phyloP scores from a whole-genome alignment of 306 rosid species.

The Acacia crassicarpa region DNA sequence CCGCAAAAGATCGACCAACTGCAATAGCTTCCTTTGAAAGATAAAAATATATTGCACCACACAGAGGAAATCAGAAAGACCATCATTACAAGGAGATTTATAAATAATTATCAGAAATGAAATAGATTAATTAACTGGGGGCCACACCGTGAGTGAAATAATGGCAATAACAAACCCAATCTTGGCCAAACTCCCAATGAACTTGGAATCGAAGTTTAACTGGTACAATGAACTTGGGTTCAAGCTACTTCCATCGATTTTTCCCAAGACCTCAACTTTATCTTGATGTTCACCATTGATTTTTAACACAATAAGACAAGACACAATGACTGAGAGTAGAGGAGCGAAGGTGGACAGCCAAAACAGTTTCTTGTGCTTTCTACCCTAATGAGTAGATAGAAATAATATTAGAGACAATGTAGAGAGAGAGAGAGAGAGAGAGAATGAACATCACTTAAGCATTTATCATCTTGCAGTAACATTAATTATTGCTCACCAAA shows the following conservation, averaged over 20 bases:
- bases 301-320: conserved; percentile 55
- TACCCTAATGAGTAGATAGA: conserved; percentile 41
- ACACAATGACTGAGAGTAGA: conserved; percentile 57
- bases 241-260: conserved; percentile 60
- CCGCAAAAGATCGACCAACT: conserved; percentile 67
- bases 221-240: conserved; percentile 62
- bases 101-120: not conserved
- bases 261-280: conserved; percentile 62
- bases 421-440: not conserved
- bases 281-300: conserved; percentile 45
- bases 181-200: conserved; percentile 51
- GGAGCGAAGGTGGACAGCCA: conserved; percentile 76
- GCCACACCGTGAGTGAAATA: conserved; percentile 65
- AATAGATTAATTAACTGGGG: not conserved
- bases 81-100: not conserved
- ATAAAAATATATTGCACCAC: not conserved
- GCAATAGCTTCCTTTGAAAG: conserved; percentile 55
- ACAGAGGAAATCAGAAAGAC: not conserved
- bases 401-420: not conserved
- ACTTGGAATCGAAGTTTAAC: conserved; percentile 40
- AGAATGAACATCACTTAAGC: not conserved
- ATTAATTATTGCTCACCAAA: conserved; percentile 45
- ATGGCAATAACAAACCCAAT: conserved; percentile 54
- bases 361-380: conserved; percentile 54
- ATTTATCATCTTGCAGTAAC: not conserved